phyloP scores from a whole-genome alignment of 2,329 filamentous ascomycete species.

The Cladosporium austrohemisphaericum region DNA sequence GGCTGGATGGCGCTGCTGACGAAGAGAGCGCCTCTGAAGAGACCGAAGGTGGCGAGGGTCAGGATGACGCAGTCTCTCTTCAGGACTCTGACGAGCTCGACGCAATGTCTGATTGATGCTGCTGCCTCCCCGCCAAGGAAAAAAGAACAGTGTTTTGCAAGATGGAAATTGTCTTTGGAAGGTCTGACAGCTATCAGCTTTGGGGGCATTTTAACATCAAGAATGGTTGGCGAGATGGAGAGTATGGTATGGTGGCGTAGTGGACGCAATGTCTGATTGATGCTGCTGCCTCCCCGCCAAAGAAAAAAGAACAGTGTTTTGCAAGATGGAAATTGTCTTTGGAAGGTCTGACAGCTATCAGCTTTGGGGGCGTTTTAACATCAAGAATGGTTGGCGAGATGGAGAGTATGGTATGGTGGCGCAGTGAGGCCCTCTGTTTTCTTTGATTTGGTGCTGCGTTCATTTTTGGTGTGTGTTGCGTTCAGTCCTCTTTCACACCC shows the following conservation, averaged over 20 bases:
- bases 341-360: not conserved
- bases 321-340: not conserved
- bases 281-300: not conserved
- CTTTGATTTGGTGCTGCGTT: too few species aligned
- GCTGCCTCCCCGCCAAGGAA: not conserved
- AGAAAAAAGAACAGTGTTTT: not conserved
- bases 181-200: not conserved
- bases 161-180: not conserved
- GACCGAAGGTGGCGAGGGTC: not conserved
- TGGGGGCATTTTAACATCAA: too few species aligned
- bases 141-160: not conserved
- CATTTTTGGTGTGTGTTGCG: not conserved
- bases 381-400: too few species aligned
- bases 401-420: too few species aligned
- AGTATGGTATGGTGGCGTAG: too few species aligned
- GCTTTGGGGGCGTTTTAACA: not conserved
- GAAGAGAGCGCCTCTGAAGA: slow-evolving; percentile 17
- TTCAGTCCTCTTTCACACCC: not conserved
- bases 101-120: slow-evolving; percentile 23
- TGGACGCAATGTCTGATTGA: slow-evolving; percentile 26
- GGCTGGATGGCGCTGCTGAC: slow-evolving; percentile 10
- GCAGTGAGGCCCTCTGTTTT: too few species aligned
- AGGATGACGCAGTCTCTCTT: slow-evolving; percentile 23
- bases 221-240: too few species aligned
- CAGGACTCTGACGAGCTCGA: slow-evolving; percentile 29